These are phyloP conservation scores for Microbotryomycetes sp. DNA, from an alignment of 1,284 basidiomycete genomes.

Conservation along the genomic window DNA sequence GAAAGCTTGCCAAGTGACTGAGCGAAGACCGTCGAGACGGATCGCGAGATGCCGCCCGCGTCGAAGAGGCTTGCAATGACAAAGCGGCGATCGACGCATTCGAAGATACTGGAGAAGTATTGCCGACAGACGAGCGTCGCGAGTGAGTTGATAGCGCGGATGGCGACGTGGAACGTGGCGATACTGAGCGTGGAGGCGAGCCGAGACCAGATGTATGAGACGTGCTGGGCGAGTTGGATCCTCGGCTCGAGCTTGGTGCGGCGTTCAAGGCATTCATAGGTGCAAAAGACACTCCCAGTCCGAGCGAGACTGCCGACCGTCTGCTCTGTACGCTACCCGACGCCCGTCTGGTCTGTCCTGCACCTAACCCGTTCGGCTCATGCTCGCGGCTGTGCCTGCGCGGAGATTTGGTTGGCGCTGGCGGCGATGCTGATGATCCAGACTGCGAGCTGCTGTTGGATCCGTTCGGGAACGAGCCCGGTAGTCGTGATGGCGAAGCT, in stretches of 20 bases:
- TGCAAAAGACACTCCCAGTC: conserved; percentile 22
- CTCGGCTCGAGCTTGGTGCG: background rate
- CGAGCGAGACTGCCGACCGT: conserved; percentile 10
- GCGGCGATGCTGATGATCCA: background rate
- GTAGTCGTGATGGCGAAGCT: background rate
- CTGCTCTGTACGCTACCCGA: conserved; percentile 11
- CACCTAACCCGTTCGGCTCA: background rate
- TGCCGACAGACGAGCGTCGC: background rate
- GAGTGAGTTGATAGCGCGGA: background rate
- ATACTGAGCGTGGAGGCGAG: conserved; percentile 5
- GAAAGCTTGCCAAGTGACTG: conserved; percentile 27
- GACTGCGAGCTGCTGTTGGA: background rate
- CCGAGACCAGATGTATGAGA: conserved; percentile 3
- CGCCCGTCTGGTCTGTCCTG: background rate
- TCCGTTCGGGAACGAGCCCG: background rate
- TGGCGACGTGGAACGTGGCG: background rate
- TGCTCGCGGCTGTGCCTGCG: background rate
- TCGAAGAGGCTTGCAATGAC: background rate
- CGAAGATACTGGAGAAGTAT: background rate
- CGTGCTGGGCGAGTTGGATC: background rate
- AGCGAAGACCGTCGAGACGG: conserved; percentile 9
- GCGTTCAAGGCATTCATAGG: conserved; percentile 12
- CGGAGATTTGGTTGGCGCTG: background rate
- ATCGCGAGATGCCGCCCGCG: background rate
- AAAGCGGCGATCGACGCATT: background rate